phyloP scores from a whole-genome alignment of 345 rosid genomes.

The Hypericum androsaemum region DNA sequence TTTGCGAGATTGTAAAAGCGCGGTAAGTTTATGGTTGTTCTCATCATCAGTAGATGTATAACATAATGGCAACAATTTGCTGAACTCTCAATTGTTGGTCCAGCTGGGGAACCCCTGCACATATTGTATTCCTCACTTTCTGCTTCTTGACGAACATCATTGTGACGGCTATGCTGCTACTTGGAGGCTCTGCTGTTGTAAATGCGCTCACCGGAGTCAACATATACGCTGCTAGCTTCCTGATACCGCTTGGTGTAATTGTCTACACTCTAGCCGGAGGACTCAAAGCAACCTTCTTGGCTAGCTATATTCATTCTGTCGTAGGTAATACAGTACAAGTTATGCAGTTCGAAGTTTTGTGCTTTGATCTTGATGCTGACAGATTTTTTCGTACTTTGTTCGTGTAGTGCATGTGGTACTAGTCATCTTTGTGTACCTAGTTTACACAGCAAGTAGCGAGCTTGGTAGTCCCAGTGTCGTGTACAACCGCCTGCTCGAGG shows the following conservation, averaged over 20 bases:
- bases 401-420: constrained; percentile 64
- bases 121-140: constrained; percentile 71
- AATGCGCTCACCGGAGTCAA: constrained; percentile 87
- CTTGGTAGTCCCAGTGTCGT: constrained; percentile 72
- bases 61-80: background rate
- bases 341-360: background rate
- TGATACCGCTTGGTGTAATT: constrained; percentile 86
- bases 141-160: constrained; percentile 70
- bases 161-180: constrained; percentile 87
- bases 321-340: constrained; percentile 33
- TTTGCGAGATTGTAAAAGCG: constrained; percentile 88
- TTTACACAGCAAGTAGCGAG: constrained; percentile 63
- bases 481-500: constrained; percentile 40
- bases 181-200: constrained; percentile 90
- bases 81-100: constrained; percentile 1
- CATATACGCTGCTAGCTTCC: constrained; percentile 81
- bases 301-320: constrained; percentile 89
- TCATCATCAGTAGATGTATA: too few relatives aligned
- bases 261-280: constrained; percentile 92
- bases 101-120: constrained; percentile 91
- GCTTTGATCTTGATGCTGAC: background rate
- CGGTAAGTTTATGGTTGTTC: constrained; percentile 33
- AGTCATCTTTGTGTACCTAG: constrained; percentile 73
- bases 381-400: constrained; percentile 10
- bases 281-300: constrained; percentile 85